phyloP scores from a whole-genome alignment of 257 asterid genomes.

The Solanum ossicruentum region DNA sequence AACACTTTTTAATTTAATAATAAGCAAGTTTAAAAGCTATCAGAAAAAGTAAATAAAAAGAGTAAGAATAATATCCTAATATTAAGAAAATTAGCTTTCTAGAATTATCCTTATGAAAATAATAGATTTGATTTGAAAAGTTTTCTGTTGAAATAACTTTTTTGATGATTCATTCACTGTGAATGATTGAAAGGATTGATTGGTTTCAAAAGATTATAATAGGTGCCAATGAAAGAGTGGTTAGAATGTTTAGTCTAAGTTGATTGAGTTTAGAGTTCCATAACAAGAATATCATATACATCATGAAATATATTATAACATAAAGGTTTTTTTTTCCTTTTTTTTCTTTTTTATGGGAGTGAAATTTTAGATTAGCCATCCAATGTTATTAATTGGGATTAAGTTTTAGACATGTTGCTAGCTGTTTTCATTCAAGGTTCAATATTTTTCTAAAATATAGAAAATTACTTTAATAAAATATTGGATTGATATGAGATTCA shows the following conservation, averaged over 20 bases:
- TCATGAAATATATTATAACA: background rate
- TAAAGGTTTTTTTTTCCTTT: background rate
- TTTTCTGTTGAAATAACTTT: background rate
- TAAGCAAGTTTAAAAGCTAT: background rate
- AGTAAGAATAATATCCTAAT: background rate
- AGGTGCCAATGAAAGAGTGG: background rate
- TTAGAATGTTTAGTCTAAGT: background rate
- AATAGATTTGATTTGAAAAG: background rate
- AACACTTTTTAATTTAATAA: background rate
- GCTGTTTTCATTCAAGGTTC: background rate
- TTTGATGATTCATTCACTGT: background rate
- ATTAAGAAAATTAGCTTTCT: background rate
- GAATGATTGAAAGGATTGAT: background rate
- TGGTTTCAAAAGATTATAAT: background rate
- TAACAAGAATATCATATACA: background rate
- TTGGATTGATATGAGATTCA: background rate
- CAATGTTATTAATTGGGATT: background rate
- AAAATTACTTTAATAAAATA: background rate
- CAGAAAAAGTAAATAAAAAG: background rate
- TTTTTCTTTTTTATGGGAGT: background rate
- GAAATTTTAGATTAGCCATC: background rate
- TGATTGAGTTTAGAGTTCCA: background rate
- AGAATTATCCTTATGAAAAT: background rate
- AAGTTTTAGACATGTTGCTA: background rate
- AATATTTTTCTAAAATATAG: background rate